phyloP scores from a whole-genome alignment of 768 basidiomycete species.

The Boletus sp. region DNA sequence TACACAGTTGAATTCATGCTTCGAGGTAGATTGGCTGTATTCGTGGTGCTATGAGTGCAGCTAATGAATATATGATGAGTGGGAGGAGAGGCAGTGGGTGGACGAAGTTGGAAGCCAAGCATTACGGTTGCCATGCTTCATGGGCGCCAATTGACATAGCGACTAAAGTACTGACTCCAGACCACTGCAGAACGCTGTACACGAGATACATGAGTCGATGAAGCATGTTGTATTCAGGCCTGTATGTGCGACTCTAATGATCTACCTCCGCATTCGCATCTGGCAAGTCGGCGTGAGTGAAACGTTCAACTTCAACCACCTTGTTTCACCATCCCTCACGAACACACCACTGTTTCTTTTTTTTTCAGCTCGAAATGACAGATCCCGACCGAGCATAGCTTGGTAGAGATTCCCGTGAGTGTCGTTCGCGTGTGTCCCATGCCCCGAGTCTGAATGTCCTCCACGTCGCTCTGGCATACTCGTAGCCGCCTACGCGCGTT shows the following conservation, averaged over 20 bases:
- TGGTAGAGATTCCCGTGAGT: slow-evolving; percentile 15
- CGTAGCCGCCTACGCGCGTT: slow-evolving; percentile 5
- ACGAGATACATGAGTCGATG: not conserved
- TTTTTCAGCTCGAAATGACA: slow-evolving; percentile 3
- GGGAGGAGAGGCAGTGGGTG: not conserved
- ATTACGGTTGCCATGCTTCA: not conserved
- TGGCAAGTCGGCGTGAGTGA: too few relatives aligned
- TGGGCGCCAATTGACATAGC: not conserved
- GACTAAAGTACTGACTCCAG: not conserved
- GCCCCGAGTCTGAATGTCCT: not conserved
- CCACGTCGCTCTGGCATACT: not conserved
- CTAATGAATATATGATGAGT: not conserved
- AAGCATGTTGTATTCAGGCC: slow-evolving; percentile 7
- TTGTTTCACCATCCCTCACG: not conserved
- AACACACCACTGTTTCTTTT: not conserved
- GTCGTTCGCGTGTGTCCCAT: not conserved
- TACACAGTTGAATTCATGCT: not conserved
- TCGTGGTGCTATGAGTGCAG: not conserved
- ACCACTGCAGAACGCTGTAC: not conserved
- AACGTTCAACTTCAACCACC: not conserved
- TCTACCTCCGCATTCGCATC: slow-evolving; percentile 23
- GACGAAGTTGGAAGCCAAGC: not conserved
- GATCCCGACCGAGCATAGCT: not conserved
- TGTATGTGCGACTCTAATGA: slow-evolving; percentile 23
- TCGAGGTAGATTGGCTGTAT: not conserved